These are phyloP conservation scores for Tuctoria greenei DNA, from an alignment of 176 grass and related monocot species.

Conservation along the genomic window DNA sequence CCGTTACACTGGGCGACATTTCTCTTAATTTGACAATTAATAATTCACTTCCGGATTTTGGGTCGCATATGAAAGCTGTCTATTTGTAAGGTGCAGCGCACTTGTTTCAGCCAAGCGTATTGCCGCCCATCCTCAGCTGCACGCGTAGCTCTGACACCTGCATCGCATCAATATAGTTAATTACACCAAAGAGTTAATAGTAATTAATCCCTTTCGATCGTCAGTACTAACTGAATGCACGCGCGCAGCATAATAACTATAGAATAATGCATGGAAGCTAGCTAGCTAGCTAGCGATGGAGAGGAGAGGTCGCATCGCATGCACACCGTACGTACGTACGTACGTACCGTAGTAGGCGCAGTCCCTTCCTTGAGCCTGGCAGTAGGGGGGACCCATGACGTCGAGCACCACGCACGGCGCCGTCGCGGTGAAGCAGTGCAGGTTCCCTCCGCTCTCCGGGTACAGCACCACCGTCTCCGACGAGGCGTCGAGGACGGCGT, in stretches of 20 bases:
- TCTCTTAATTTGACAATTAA: not conserved
- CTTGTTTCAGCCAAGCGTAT: constrained; percentile 47
- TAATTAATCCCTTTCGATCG: not conserved
- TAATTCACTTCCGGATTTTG: constrained; percentile 10
- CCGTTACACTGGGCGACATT: not conserved
- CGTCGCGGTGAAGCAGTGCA: constrained; percentile 60
- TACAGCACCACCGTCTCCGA: constrained; percentile 55
- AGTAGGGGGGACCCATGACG: constrained; percentile 69
- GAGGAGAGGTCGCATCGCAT: too few relatives aligned
- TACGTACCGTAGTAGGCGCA: constrained; percentile 57
- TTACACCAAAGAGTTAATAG: not conserved
- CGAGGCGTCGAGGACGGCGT: constrained; percentile 34
- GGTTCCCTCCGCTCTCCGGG: constrained; percentile 65
- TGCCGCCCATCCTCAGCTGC: constrained; percentile 19
- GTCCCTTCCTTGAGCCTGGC: constrained; percentile 40
- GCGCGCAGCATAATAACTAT: too few relatives aligned
- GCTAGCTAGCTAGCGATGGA: too few relatives aligned
- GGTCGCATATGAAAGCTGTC: not conserved
- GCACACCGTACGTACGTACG: too few relatives aligned
- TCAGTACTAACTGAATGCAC: constrained; percentile 7
- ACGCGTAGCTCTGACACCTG: constrained; percentile 9
- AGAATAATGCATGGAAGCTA: not conserved
- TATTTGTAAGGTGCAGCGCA: constrained; percentile 28
- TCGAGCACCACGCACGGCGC: constrained; percentile 58
- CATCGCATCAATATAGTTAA: too few relatives aligned